phyloP scores from a whole-genome alignment of 345 rosid genomes.

The Rhodamnia argentea region DNA sequence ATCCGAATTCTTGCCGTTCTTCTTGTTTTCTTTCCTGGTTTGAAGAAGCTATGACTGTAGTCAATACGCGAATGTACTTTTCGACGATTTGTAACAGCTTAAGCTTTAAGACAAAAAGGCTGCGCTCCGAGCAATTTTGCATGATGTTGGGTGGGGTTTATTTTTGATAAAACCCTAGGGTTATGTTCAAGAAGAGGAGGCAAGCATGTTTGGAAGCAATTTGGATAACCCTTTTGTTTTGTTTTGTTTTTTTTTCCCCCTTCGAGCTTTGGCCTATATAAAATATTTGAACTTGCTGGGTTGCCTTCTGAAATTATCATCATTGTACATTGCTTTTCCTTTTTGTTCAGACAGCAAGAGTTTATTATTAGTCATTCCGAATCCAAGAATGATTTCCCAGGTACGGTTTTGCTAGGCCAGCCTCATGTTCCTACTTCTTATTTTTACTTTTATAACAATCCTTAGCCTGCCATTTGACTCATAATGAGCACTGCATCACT shows the following conservation, averaged over 20 bases:
- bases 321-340: not conserved
- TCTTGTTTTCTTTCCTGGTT: not conserved
- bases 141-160: not conserved
- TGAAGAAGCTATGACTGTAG: not conserved
- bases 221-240: not conserved
- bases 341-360: not conserved
- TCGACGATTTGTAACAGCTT: not conserved
- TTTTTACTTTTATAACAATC: not conserved
- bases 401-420: not conserved
- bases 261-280: not conserved
- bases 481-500: not conserved
- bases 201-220: not conserved
- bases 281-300: not conserved
- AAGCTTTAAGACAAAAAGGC: not conserved
- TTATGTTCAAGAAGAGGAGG: not conserved
- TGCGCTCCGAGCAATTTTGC: not conserved
- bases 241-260: not conserved
- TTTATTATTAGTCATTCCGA: not conserved
- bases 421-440: not conserved
- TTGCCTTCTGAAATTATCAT: not conserved
- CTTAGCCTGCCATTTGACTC: not conserved
- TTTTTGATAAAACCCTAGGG: not conserved
- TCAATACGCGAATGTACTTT: not conserved
- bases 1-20: not conserved
- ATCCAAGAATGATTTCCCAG: slow-evolving; percentile 21